Conservation (phyloP, 768 basidiomycete species). For the Chalciporus pseudorubinellus region DNA sequence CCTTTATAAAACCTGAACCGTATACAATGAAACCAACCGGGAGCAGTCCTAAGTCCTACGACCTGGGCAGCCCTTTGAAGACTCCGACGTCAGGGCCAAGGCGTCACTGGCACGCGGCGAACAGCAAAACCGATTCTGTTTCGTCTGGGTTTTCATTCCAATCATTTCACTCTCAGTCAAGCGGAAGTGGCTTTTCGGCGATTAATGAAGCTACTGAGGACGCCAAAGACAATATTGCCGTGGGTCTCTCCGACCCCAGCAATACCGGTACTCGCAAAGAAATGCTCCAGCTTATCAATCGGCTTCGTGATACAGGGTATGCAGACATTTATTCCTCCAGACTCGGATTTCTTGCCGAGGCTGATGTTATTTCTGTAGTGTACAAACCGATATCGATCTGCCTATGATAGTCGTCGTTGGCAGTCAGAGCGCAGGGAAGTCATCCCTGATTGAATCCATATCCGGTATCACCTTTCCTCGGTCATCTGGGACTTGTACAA, state of each 20-base stretch:
- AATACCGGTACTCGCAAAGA: constrained; percentile 42
- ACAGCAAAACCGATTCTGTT: no score
- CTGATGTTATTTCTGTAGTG: constrained; percentile 36
- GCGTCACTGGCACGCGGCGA: no score
- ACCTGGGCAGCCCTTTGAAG: no score
- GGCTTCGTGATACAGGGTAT: constrained; percentile 61
- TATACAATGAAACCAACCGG: no score
- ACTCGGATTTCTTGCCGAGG: no score
- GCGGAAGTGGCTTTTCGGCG: no score
- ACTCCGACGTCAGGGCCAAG: no score
- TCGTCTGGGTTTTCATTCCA: no score
- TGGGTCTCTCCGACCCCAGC: constrained; percentile 53
- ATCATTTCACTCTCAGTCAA: no score
- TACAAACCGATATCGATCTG: constrained; percentile 67
- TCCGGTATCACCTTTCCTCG: constrained; percentile 70
- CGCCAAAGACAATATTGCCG: constrained; percentile 18
- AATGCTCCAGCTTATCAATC: constrained; percentile 60
- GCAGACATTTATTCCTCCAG: background rate
- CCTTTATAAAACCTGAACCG: no score
- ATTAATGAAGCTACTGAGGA: background rate
- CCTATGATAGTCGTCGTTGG: constrained; percentile 76
- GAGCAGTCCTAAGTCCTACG: no score
- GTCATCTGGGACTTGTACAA: constrained; percentile 72
- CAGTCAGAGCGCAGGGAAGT: constrained; percentile 72
- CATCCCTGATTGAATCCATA: constrained; percentile 74